These are phyloP conservation scores for Vickermania spadyakhi DNA, from an alignment of 208 protist species.

Conservation along the genomic window DNA sequence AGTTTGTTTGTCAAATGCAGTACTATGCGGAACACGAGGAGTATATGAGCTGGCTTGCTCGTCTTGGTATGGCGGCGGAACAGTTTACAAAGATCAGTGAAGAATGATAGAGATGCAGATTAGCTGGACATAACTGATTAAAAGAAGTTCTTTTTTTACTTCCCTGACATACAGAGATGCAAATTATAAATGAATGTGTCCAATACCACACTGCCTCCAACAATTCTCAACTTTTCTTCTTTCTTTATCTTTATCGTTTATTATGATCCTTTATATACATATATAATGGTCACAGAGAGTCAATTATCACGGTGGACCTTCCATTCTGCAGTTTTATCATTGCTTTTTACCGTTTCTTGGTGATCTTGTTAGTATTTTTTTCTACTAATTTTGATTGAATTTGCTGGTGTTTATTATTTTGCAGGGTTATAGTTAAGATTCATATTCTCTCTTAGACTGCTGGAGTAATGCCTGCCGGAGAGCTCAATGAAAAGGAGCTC, in stretches of 20 bases:
- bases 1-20: slow-evolving; percentile 82
- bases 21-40: slow-evolving; percentile 82
- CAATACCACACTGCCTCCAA: no score
- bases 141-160: no score
- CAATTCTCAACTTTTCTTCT: neutral
- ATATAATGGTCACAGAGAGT: no score
- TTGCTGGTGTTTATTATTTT: neutral
- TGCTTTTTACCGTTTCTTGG: slow-evolving; percentile 1
- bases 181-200: no score
- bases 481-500: slow-evolving; percentile 56
- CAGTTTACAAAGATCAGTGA: no score
- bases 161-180: no score
- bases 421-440: neutral
- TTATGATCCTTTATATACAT: slow-evolving; percentile 9
- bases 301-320: no score
- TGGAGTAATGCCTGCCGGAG: slow-evolving; percentile 12
- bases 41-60: slow-evolving; percentile 73
- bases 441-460: neutral
- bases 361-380: neutral
- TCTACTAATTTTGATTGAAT: neutral
- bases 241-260: slow-evolving; percentile 4
- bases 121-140: no score
- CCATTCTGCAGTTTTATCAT: slow-evolving; percentile 2
- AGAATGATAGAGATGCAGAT: no score
- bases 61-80: slow-evolving; percentile 27